Evolutionary conservation across 2,329 filamentous ascomycete species (phyloP), one percentile per base, ranked within the genome.

Genomic region (Colletotrichum sansevieriae): DNA sequence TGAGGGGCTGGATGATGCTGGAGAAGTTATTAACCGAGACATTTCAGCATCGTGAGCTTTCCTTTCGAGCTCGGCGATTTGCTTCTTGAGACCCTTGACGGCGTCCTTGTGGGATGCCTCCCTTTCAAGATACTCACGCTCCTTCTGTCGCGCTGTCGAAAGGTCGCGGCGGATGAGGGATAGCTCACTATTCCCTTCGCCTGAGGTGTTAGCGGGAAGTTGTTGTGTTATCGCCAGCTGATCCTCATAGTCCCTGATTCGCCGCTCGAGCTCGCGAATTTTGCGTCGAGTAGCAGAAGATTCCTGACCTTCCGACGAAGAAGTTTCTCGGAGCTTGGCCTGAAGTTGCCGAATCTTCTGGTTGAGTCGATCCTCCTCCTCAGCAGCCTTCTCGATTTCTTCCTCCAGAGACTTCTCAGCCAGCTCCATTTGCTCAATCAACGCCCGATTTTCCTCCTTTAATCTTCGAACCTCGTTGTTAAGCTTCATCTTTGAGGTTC

Each of bases 381-480:
- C 81, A 3, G 85, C 85, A 3, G 90, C 90, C 76, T 89, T 87
- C 71, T 90, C 88, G 61, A 91, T 86, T 75, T 93, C 91, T 12
- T 86, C 82, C 63, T 91, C 87, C 2, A 93, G 83, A 35, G 90
- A 87, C 71, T 83, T 84, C 75, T 93, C 90, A 3, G 92, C 78
- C 1, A 83, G 80, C 46, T 86, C 81, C 37, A 87, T 88, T 69
- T 90, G 85, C 65, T 89, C 85, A 12, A 82, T 68, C 43, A 92
- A 79, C 1, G 82, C 76, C 63, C 83, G 84, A 73, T 89, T 90
- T 75, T 93, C 91, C 9, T 91, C 88, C 59, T 83, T 87, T 15
- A 92, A 80, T 12, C 89, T 84, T 47, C 88, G 87, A 15, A 92
- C 82, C 73, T 93, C 91, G 69, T 83, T 85, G 71, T 93, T 91